Conservation (phyloP, 2,329 filamentous ascomycete genomes). For the Diplodia seriata region DNA sequence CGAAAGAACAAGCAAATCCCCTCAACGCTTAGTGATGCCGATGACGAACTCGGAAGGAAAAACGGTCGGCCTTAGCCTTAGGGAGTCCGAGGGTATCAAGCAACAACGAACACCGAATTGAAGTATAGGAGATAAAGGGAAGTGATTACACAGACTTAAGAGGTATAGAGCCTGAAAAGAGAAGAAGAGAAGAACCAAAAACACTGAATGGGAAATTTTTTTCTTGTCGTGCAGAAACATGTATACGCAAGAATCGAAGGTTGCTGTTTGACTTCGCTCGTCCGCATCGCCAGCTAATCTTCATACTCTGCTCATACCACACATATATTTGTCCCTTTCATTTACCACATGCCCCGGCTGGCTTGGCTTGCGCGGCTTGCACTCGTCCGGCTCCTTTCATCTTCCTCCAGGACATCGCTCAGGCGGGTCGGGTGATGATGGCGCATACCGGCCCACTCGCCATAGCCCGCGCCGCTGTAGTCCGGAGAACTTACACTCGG, state of each 20-base stretch:
- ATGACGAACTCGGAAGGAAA: constrained; percentile 27
- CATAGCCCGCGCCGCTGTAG: constrained; percentile 49
- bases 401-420: constrained; percentile 49
- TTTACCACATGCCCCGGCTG: constrained; percentile 34
- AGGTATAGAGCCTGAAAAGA: constrained; percentile 27
- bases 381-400: constrained; percentile 48
- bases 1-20: background rate
- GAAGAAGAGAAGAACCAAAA: background rate
- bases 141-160: constrained; percentile 25
- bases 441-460: constrained; percentile 46
- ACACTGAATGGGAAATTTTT: constrained; percentile 13
- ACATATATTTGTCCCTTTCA: background rate
- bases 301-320: background rate
- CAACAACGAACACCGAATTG: constrained; percentile 13
- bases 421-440: constrained; percentile 50
- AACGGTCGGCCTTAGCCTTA: constrained; percentile 4
- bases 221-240: constrained; percentile 6
- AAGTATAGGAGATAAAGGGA: constrained; percentile 1
- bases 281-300: background rate
- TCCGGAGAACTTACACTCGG: constrained; percentile 38
- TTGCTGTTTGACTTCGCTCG: background rate
- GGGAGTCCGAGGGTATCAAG: constrained; percentile 28
- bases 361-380: constrained; percentile 48
- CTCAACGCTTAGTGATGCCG: constrained; percentile 21
- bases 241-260: constrained; percentile 3